These are phyloP conservation scores for Bromus sterilis DNA, from an alignment of 176 grass and related monocot species.

Conservation along the genomic window DNA sequence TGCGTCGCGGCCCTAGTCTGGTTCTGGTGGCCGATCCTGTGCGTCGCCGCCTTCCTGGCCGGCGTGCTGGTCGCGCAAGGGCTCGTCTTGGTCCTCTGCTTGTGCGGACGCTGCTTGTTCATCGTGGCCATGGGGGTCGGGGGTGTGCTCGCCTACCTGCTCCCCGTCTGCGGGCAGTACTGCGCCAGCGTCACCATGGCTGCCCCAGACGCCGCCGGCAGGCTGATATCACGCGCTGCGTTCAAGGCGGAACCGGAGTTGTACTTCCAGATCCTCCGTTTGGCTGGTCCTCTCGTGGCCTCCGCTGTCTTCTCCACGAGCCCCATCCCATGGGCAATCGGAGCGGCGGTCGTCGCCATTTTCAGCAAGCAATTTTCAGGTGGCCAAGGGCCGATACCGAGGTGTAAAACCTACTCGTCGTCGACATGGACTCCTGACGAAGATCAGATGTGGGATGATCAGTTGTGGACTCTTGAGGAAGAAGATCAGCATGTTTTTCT, in stretches of 20 bases:
- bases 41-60: not conserved
- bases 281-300: not conserved
- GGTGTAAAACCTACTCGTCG: too few relatives aligned
- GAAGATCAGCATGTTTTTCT: too few relatives aligned
- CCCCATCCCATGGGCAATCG: not conserved
- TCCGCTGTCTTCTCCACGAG: not conserved
- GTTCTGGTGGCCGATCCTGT: not conserved
- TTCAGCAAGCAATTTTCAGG: not conserved
- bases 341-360: not conserved
- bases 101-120: not conserved
- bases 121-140: not conserved
- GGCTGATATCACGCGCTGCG: constrained; percentile 7
- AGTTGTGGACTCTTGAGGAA: too few relatives aligned
- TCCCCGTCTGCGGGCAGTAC: not conserved
- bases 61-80: not conserved
- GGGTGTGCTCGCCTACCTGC: not conserved
- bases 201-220: not conserved
- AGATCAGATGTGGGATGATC: too few relatives aligned
- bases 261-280: not conserved
- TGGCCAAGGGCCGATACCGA: not conserved
- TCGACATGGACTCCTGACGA: not conserved
- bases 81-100: not conserved
- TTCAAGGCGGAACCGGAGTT: not conserved
- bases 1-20: not conserved
- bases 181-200: constrained; percentile 11